These are phyloP conservation scores for Irpex sp. DNA, from an alignment of 1,284 basidiomycete species.

Conservation along the genomic window DNA sequence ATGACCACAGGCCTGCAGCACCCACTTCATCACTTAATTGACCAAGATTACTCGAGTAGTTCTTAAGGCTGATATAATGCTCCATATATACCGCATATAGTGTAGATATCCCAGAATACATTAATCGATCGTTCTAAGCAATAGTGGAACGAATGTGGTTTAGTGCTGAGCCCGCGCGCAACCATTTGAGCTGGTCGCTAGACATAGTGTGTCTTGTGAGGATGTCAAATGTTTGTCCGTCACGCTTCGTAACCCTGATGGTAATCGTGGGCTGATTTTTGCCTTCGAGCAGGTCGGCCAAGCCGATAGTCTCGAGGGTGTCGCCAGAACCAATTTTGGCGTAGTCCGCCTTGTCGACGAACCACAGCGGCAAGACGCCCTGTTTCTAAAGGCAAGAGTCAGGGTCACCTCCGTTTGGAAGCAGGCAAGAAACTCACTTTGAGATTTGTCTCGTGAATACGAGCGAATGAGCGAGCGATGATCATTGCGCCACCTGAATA, in stretches of 20 bases:
- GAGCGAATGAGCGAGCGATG: slow-evolving; percentile 90
- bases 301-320: slow-evolving; percentile 51
- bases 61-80: not conserved
- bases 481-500: slow-evolving; percentile 77
- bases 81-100: not conserved
- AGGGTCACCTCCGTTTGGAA: not conserved
- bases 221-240: slow-evolving; percentile 67
- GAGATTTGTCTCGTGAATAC: slow-evolving; percentile 98
- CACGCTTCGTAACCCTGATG: slow-evolving; percentile 68
- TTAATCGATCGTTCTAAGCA: not conserved
- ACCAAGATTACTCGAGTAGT: no score
- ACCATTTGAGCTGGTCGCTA: slow-evolving; percentile 84
- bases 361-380: slow-evolving; percentile 90
- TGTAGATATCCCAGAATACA: not conserved
- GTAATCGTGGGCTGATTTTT: slow-evolving; percentile 48
- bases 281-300: slow-evolving; percentile 56
- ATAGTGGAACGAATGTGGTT: slow-evolving; percentile 74
- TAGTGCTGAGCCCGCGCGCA: slow-evolving; percentile 82
- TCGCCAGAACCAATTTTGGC: slow-evolving; percentile 80
- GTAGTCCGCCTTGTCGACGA: slow-evolving; percentile 85
- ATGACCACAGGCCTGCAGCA: not conserved
- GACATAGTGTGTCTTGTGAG: slow-evolving; percentile 86
- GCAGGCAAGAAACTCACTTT: slow-evolving; percentile 51
- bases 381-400: slow-evolving; percentile 68
- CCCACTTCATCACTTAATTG: no score